Conservation (phyloP, 352 stramenopile genomes). For the Pythium periplocum region DNA sequence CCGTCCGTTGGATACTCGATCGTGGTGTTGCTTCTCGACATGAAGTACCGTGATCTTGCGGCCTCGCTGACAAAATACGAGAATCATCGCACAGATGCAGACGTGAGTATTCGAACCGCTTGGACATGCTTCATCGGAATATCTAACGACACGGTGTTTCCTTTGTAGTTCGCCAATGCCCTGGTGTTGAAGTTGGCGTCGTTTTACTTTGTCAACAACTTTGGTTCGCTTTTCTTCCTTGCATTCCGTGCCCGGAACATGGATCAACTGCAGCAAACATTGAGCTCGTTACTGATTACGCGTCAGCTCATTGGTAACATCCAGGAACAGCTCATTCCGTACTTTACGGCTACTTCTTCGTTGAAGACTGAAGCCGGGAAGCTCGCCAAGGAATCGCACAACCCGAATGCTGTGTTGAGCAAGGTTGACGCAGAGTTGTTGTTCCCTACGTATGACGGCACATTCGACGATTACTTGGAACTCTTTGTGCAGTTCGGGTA, state of each 20-base stretch:
- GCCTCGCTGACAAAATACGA: constrained; percentile 91
- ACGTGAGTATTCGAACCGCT: constrained; percentile 33
- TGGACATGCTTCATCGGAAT: neutral
- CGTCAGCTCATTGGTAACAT: constrained; percentile 76
- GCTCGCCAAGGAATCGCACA: constrained; percentile 57
- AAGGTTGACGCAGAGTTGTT: constrained; percentile 77
- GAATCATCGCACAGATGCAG: constrained; percentile 88
- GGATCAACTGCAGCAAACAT: constrained; percentile 87
- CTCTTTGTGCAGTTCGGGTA: constrained; percentile 91
- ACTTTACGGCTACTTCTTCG: constrained; percentile 69
- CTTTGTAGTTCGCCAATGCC: constrained; percentile 76
- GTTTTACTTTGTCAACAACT: constrained; percentile 98
- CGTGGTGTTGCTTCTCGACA: constrained; percentile 70
- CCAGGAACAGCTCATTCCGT: constrained; percentile 76
- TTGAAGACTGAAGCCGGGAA: constrained; percentile 81
- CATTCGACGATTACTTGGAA: constrained; percentile 94
- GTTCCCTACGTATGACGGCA: constrained; percentile 79
- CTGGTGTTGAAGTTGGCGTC: constrained; percentile 97
- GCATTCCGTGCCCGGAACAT: constrained; percentile 88
- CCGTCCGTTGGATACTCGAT: constrained; percentile 73
- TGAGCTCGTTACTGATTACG: constrained; percentile 81
- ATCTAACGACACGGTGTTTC: constrained; percentile 2
- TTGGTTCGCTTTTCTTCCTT: constrained; percentile 95
- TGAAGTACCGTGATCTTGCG: constrained; percentile 89
- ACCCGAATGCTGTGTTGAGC: constrained; percentile 39